Conservation (phyloP, 2,329 filamentous ascomycete species). For the Fusarium solani-melongenae region DNA sequence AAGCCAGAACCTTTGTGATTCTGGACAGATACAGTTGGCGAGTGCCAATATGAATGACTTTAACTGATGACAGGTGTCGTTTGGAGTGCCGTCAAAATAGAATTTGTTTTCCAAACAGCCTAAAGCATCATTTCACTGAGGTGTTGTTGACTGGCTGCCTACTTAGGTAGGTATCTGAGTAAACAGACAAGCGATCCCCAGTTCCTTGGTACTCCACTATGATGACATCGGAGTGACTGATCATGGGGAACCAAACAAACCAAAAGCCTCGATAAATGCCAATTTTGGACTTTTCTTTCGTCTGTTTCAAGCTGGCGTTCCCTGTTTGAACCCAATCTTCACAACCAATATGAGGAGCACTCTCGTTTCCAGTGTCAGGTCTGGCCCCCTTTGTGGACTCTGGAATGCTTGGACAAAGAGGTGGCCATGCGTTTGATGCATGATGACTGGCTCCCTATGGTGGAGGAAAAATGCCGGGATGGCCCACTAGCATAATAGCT, state of each 20-base stretch:
- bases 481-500: neutral
- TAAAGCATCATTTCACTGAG: neutral
- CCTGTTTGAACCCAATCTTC: neutral
- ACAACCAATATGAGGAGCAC: neutral
- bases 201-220: neutral
- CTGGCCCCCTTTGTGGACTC: neutral
- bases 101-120: neutral
- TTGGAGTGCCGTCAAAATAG: neutral
- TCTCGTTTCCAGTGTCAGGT: neutral
- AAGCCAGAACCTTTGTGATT: neutral
- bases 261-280: neutral
- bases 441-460: conserved; percentile 12
- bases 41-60: conserved; percentile 1
- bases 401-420: conserved; percentile 19
- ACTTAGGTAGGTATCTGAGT: neutral
- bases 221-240: neutral
- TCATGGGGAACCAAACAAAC: neutral
- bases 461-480: neutral
- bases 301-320: neutral
- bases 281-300: neutral
- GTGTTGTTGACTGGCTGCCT: neutral
- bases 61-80: neutral
- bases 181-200: neutral
- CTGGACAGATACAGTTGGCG: neutral
- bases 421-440: conserved; percentile 23